These are phyloP conservation scores for Dictyostelium intermedium DNA, from an alignment of 78 protist species.

Conservation along the genomic window DNA sequence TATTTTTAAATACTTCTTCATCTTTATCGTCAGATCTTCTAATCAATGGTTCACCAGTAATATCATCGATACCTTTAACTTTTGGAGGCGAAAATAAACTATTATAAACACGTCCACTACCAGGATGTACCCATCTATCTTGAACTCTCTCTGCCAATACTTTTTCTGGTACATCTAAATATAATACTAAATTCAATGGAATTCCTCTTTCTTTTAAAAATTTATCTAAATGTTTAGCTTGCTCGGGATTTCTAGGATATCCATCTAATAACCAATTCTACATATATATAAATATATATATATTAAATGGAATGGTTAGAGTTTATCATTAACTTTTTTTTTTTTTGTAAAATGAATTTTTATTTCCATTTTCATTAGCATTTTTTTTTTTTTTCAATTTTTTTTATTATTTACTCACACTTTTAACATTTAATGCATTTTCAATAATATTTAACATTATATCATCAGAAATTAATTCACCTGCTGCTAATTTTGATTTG, in stretches of 20 bases:
- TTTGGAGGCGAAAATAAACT: slow-evolving; percentile 92
- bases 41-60: slow-evolving; percentile 96
- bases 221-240: slow-evolving; percentile 71
- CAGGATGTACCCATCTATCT: slow-evolving; percentile 80
- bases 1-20: slow-evolving; percentile 37
- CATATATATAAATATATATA: neutral
- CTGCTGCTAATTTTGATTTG: slow-evolving; percentile 21
- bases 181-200: slow-evolving; percentile 50
- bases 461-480: slow-evolving; percentile 73
- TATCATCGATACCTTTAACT: slow-evolving; percentile 85
- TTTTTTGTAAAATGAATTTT: too few species aligned
- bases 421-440: slow-evolving; percentile 13
- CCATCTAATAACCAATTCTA: slow-evolving; percentile 90
- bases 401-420: neutral
- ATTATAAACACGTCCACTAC: slow-evolving; percentile 94
- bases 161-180: slow-evolving; percentile 75
- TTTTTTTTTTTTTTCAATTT: neutral
- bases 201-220: neutral
- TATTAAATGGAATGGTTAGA: neutral
- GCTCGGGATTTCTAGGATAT: slow-evolving; percentile 87
- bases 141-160: slow-evolving; percentile 61
- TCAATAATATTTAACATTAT: slow-evolving; percentile 49
- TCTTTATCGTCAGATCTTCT: slow-evolving; percentile 95
- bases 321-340: neutral
- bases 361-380: too few species aligned